These are phyloP conservation scores for Neurospora discreta DNA, from an alignment of 495 filamentous ascomycete genomes.

Conservation along the genomic window DNA sequence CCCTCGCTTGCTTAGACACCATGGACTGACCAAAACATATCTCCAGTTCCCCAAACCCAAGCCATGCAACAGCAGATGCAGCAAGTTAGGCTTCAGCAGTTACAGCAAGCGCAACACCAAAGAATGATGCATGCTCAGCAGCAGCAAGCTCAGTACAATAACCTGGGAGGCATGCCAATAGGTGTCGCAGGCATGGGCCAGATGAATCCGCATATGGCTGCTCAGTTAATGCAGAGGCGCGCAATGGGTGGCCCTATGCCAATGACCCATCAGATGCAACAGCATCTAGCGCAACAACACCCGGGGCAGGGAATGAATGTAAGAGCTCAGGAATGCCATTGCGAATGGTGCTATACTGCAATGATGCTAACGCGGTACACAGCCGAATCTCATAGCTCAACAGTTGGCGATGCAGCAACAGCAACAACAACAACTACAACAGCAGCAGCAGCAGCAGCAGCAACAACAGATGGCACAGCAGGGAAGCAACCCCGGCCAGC, in stretches of 20 bases:
- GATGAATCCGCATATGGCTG: conserved; percentile 15
- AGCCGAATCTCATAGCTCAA: conserved; percentile 14
- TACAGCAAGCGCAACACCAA: conserved; percentile 35
- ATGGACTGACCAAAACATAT: conserved; percentile 5
- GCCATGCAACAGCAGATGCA: conserved; percentile 41
- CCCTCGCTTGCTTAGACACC: background rate
- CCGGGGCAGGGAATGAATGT: conserved; percentile 34
- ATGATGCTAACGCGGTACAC: background rate
- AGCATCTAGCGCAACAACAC: conserved; percentile 32
- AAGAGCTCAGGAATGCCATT: conserved; percentile 9
- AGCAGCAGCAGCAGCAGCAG: conserved; percentile 43
- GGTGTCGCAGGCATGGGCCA: conserved; percentile 49
- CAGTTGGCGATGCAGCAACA: conserved; percentile 25
- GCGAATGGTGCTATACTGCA: conserved; percentile 5
- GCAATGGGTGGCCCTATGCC: conserved; percentile 30
- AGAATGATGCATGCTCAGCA: conserved; percentile 43
- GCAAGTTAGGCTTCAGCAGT: conserved; percentile 23
- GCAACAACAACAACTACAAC: conserved; percentile 31
- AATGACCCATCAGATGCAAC: conserved; percentile 32
- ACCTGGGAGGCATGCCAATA: conserved; percentile 42
- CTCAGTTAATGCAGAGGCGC: conserved; percentile 16
- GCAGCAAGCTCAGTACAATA: conserved; percentile 24
- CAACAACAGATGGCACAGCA: conserved; percentile 34
- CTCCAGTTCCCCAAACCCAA: conserved; percentile 41
- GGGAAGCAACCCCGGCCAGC: conserved; percentile 29